Percentiles rank a stretch among this genome's conserved stretches.
Evolutionary conservation across 257 asterid species (phyloP).

Genomic region (Scutellaria barbata): DNA sequence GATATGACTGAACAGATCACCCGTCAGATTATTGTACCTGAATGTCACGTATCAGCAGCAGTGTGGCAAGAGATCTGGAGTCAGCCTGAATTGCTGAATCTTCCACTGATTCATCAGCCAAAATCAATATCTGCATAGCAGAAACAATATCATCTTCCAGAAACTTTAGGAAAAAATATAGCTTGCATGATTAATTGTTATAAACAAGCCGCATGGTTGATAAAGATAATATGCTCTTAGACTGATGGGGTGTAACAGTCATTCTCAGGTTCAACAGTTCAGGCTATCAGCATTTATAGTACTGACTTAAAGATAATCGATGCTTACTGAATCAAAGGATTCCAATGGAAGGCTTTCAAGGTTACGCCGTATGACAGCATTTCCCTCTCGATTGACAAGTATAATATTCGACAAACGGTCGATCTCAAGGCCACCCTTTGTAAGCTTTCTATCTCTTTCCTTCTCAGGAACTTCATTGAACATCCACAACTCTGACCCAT

Average conservation of each 20-base stretch:
- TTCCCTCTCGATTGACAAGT: conserved; percentile 86
- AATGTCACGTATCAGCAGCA: conserved; percentile 85
- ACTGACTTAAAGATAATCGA: conserved; percentile 9
- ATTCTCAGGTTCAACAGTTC: conserved; percentile 18
- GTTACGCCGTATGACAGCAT: conserved; percentile 85
- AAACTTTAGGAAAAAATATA: conserved; percentile 24
- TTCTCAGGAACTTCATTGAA: conserved; percentile 84
- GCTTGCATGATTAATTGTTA: conserved; percentile 14
- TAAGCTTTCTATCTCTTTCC: conserved; percentile 76
- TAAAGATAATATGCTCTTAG: conserved; percentile 1
- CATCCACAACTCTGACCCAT: conserved; percentile 88
- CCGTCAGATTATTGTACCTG: conserved; percentile 55
- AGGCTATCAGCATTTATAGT: conserved; percentile 21
- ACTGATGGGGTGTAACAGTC: conserved; percentile 15
- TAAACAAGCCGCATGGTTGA: conserved; percentile 1
- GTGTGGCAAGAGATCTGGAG: conserved; percentile 92
- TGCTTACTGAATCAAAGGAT: conserved; percentile 85
- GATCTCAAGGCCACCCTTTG: conserved; percentile 81
- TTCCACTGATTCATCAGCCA: conserved; percentile 93
- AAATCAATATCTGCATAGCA: conserved; percentile 68
- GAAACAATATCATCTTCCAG: conserved; percentile 15
- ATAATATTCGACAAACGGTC: conserved; percentile 67
- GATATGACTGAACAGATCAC: background rate
- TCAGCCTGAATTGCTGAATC: conserved; percentile 94
- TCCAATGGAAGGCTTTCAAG: conserved; percentile 92